Conservation (phyloP, 768 basidiomycete species). For the Dentipellis fragilis region DNA sequence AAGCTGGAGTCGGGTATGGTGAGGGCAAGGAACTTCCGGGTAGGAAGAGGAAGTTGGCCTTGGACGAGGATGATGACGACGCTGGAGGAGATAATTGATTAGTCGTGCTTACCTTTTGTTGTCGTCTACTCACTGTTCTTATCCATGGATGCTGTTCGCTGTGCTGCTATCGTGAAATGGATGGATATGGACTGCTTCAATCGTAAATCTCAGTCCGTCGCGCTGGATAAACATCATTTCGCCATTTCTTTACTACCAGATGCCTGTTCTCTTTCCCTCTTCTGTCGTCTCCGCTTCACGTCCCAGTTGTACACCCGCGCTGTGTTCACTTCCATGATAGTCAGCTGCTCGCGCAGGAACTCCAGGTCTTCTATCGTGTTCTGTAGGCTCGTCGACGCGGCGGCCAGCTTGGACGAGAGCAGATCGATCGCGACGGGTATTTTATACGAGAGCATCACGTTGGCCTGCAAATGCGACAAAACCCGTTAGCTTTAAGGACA, state of each 20-base stretch:
- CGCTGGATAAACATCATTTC: too few species aligned
- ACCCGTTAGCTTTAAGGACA: background rate
- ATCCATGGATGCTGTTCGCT: background rate
- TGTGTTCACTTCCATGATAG: slow-evolving; percentile 93
- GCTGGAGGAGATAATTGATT: slow-evolving; percentile 21
- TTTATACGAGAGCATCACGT: slow-evolving; percentile 95
- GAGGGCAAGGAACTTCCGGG: slow-evolving; percentile 64
- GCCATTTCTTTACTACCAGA: background rate
- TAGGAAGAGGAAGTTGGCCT: slow-evolving; percentile 56
- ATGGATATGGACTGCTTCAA: too few species aligned
- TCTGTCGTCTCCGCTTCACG: slow-evolving; percentile 68
- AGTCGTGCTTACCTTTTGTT: background rate
- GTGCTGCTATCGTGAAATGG: background rate
- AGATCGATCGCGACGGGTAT: slow-evolving; percentile 67
- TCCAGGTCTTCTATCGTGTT: slow-evolving; percentile 83
- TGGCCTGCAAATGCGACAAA: slow-evolving; percentile 49
- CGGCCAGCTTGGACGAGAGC: slow-evolving; percentile 61
- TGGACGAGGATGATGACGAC: slow-evolving; percentile 32
- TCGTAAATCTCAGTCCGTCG: too few species aligned
- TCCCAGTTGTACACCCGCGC: slow-evolving; percentile 97
- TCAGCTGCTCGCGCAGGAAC: slow-evolving; percentile 89
- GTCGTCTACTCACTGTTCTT: background rate
- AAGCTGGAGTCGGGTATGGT: slow-evolving; percentile 71
- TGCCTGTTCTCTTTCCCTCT: slow-evolving; percentile 4
- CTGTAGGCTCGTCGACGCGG: slow-evolving; percentile 54